A percentile compares a stretch with the other conserved stretches of the same genome.
These are phyloP conservation scores for Lachnellula hyalina DNA, from an alignment of 2,329 filamentous ascomycete genomes.

Conservation along the genomic window DNA sequence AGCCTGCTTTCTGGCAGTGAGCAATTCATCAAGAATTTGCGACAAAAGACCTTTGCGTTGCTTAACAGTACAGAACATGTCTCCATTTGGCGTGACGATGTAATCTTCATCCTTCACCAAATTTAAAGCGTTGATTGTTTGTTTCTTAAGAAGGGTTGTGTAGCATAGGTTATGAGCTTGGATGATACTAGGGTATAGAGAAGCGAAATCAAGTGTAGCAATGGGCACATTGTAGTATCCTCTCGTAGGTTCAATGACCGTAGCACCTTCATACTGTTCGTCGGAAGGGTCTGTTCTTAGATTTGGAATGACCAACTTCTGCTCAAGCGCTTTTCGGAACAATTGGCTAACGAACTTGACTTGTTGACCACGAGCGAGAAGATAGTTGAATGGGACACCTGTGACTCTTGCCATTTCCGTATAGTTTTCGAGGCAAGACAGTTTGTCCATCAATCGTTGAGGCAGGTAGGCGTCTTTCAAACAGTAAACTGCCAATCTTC, in stretches of 20 bases:
- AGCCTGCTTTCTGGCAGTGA: slow-evolving; percentile 88
- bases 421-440: slow-evolving; percentile 98
- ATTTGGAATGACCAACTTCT: slow-evolving; percentile 92
- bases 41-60: slow-evolving; percentile 86
- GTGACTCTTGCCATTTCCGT: slow-evolving; percentile 99
- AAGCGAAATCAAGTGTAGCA: slow-evolving; percentile 96
- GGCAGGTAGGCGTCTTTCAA: slow-evolving; percentile 96
- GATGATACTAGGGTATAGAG: slow-evolving; percentile 97
- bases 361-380: slow-evolving; percentile 89
- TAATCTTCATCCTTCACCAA: slow-evolving; percentile 90
- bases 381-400: slow-evolving; percentile 92
- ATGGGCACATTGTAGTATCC: slow-evolving; percentile 94
- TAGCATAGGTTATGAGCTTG: slow-evolving; percentile 98
- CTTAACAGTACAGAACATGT: slow-evolving; percentile 84
- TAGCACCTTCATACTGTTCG: slow-evolving; percentile 95
- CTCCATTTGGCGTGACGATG: slow-evolving; percentile 90
- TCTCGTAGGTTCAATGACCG: slow-evolving; percentile 90
- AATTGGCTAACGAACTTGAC: slow-evolving; percentile 97
- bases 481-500: slow-evolving; percentile 90
- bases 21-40: slow-evolving; percentile 91
- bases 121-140: slow-evolving; percentile 66
- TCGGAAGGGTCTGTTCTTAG: slow-evolving; percentile 64
- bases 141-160: slow-evolving; percentile 82
- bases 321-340: slow-evolving; percentile 89
- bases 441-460: slow-evolving; percentile 90